Evolutionary conservation across 768 basidiomycete species (phyloP).

Genomic region (Amanita muscaria): DNA sequence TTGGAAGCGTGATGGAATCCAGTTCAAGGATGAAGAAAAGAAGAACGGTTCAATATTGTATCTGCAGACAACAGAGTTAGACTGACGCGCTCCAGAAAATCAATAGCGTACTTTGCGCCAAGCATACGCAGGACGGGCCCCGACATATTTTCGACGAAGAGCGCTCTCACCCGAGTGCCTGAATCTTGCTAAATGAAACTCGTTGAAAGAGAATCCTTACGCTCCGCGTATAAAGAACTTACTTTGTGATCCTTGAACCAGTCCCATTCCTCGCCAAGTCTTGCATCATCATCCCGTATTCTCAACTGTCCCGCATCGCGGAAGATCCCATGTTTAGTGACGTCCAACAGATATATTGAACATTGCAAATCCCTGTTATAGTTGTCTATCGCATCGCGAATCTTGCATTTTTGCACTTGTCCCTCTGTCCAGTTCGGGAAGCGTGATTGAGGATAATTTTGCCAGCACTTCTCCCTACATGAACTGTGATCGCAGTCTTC

Average conservation of each 20-base stretch:
- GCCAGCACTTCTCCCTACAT: conserved; percentile 31
- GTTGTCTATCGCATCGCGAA: conserved; percentile 26
- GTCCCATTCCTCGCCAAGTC: conserved; percentile 29
- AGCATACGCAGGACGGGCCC: conserved; percentile 51
- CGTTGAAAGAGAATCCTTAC: not conserved
- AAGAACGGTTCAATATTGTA: conserved; percentile 60
- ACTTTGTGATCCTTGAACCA: conserved; percentile 26
- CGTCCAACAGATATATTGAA: conserved; percentile 32
- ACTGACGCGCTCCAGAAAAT: not conserved
- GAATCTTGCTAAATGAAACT: not conserved
- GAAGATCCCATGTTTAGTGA: conserved; percentile 30
- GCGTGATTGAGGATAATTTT: conserved; percentile 33
- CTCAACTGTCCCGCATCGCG: conserved; percentile 17
- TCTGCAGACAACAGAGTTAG: conserved; percentile 18
- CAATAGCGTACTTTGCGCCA: conserved; percentile 36
- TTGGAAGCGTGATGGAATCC: conserved; percentile 61
- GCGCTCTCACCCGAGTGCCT: conserved; percentile 38
- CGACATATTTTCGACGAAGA: conserved; percentile 47
- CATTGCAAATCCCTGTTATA: conserved; percentile 21
- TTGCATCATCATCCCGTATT: conserved; percentile 13
- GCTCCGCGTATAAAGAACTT: conserved; percentile 11
- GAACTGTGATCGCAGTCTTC: conserved; percentile 26
- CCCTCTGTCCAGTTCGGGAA: conserved; percentile 50
- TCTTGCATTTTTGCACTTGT: conserved; percentile 35
- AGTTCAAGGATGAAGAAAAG: conserved; percentile 55